phyloP scores from a whole-genome alignment of 768 basidiomycete genomes.

The Boletus rex-veris region DNA sequence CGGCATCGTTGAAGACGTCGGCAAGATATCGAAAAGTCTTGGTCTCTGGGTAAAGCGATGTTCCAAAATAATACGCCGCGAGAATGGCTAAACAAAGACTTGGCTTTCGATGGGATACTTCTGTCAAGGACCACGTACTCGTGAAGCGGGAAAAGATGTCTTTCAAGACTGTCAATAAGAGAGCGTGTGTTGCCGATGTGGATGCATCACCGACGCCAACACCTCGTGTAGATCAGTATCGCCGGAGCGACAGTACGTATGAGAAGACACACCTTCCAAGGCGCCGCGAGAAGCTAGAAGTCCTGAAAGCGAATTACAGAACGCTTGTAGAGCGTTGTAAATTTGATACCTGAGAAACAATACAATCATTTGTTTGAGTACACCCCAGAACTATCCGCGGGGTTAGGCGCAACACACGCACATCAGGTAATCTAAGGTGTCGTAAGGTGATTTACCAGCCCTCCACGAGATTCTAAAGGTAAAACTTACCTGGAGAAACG shows the following conservation, averaged over 20 bases:
- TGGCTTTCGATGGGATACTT: background rate
- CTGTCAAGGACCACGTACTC: slow-evolving; percentile 39
- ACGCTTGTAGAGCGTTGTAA: slow-evolving; percentile 64
- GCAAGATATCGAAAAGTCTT: slow-evolving; percentile 68
- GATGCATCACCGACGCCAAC: slow-evolving; percentile 69
- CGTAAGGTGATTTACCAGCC: background rate
- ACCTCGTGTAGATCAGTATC: slow-evolving; percentile 34
- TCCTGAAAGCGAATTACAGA: slow-evolving; percentile 63
- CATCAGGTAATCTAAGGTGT: slow-evolving; percentile 50
- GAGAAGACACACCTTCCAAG: slow-evolving; percentile 49
- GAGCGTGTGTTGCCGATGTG: slow-evolving; percentile 61
- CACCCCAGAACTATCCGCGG: background rate
- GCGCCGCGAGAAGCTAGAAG: slow-evolving; percentile 64
- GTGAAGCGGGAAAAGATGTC: slow-evolving; percentile 61
- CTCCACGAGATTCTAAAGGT: background rate
- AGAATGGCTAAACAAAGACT: slow-evolving; percentile 48
- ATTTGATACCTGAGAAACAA: slow-evolving; percentile 52
- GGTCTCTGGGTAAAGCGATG: slow-evolving; percentile 64
- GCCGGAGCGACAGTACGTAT: background rate
- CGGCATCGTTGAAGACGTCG: slow-evolving; percentile 60
- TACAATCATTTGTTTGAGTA: background rate
- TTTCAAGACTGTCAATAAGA: slow-evolving; percentile 63
- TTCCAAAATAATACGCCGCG: slow-evolving; percentile 58
- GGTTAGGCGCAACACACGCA: slow-evolving; percentile 25
- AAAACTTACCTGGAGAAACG: slow-evolving; percentile 53